phyloP scores from a whole-genome alignment of 164 flowering plant genomes.

The Chimonanthus salicifolius region DNA sequence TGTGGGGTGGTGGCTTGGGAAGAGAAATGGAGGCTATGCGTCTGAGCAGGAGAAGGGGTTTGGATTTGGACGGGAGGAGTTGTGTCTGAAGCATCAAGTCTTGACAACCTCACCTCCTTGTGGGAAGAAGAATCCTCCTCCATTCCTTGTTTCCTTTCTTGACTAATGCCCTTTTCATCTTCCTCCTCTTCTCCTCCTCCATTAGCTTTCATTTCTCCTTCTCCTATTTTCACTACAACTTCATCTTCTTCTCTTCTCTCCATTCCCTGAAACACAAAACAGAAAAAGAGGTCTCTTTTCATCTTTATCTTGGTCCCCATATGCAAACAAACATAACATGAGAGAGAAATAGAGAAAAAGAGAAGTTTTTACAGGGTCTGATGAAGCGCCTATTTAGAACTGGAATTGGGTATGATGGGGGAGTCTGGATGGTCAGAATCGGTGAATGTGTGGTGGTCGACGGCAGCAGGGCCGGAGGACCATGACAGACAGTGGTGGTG shows the following conservation, averaged over 20 bases:
- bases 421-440: not conserved
- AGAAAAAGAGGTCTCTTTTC: not conserved
- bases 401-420: not conserved
- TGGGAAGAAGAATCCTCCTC: not conserved
- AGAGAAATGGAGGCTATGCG: not conserved
- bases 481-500: not conserved
- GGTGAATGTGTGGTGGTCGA: not conserved
- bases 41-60: conserved; percentile 5
- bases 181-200: not conserved
- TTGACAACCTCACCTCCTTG: conserved; percentile 4
- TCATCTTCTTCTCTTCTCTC: not conserved
- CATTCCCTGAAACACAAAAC: not conserved
- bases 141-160: not conserved
- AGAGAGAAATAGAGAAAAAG: not conserved
- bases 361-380: not conserved
- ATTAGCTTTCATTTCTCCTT: not conserved
- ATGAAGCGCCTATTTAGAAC: not conserved
- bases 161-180: not conserved
- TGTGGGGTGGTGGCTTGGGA: not conserved
- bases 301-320: not conserved
- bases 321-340: not conserved
- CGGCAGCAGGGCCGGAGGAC: not conserved
- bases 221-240: not conserved
- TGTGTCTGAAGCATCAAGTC: conserved; percentile 1
- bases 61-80: conserved; percentile 7